Evolutionary conservation across 1,284 basidiomycete genomes (phyloP), one percentile per base, ranked within the genome.

Genomic region (Phellopilus nigrolimitatus): DNA sequence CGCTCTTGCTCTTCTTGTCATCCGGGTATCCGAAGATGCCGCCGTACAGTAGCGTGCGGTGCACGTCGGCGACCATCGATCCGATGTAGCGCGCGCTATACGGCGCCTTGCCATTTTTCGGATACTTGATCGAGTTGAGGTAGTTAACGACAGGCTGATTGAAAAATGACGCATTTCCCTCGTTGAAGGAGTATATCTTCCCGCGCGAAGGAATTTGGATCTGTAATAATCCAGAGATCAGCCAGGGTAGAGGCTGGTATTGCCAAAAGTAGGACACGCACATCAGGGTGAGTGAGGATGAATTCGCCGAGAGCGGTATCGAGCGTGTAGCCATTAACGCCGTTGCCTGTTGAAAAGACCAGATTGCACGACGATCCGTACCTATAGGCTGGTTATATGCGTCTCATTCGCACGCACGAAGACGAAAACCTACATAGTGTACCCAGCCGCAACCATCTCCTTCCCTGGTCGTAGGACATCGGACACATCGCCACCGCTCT

Each of bases 131-230:
- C 60, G 87, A 91, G 59, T 97, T 86, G 57, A 99, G 81, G 73
- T 98, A 99, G 55, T 87, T 82, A 60, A 75, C 73, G 48, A 91
- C 88, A 12, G 91, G 91, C 47, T 82, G 75, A 72, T 97, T 78
- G 78, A 97, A 99, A 74, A 94, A 95, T 77, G 88, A 77, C 49
- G 91, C 82, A 74, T 99, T 99, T 58, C 95, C 95, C 73, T 99
- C 97, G 72, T 99, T 99, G 80, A 98, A 95, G 15, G 95, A 98
- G 76, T 99, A 99, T 66, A 99, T 99, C 76, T 99, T 99, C 60
- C 97, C 97, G 52, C 97, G 86, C 21, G 81, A 62, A 4, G 97
- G 97, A 60, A 99, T 89, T 68, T 82, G 80, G 71, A 99, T 99
- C 87, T 89, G 61, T 47, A 41, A 13, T 5, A 55, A 59, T 39